phyloP scores from a whole-genome alignment of 2,329 filamentous ascomycete genomes.

The Scedosporium aurantiacum region DNA sequence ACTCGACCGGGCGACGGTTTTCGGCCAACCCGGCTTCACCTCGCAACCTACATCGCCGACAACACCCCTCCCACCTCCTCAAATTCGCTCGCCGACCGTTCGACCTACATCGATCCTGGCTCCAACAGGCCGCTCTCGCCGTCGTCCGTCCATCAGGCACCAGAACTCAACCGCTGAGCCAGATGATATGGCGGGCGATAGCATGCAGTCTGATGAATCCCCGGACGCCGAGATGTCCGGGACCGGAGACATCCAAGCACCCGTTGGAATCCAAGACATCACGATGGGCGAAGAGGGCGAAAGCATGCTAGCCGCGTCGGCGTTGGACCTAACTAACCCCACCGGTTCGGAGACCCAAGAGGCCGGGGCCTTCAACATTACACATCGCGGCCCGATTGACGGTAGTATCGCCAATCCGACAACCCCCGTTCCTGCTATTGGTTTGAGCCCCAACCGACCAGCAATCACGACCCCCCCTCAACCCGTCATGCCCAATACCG shows the following conservation, averaged over 20 bases:
- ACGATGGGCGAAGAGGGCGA: conserved; percentile 64
- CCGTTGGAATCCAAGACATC: conserved; percentile 77
- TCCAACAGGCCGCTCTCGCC: conserved; percentile 44
- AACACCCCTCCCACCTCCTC: conserved; percentile 63
- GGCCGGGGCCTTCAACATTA: conserved; percentile 86
- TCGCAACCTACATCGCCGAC: conserved; percentile 93
- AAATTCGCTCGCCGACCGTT: conserved; percentile 43
- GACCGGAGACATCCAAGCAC: conserved; percentile 66
- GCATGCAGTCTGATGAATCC: conserved; percentile 67
- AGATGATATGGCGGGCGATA: conserved; percentile 78
- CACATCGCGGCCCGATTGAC: conserved; percentile 72
- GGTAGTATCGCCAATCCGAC: conserved; percentile 68
- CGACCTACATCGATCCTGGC: conserved; percentile 42
- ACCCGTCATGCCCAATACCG: conserved; percentile 58
- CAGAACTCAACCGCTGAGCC: conserved; percentile 83
- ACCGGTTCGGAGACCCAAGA: conserved; percentile 78
- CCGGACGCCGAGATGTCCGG: conserved; percentile 69
- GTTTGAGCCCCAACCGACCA: conserved; percentile 63
- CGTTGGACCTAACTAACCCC: conserved; percentile 64
- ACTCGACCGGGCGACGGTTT: conserved; percentile 66
- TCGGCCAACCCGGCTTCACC: conserved; percentile 54
- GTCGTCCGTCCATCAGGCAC: conserved; percentile 78
- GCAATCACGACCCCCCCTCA: conserved; percentile 61
- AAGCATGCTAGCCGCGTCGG: conserved; percentile 63
- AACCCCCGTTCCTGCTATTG: conserved; percentile 53